Conservation (phyloP, 345 rosid genomes). For the Aquilaria yunnanensis region DNA sequence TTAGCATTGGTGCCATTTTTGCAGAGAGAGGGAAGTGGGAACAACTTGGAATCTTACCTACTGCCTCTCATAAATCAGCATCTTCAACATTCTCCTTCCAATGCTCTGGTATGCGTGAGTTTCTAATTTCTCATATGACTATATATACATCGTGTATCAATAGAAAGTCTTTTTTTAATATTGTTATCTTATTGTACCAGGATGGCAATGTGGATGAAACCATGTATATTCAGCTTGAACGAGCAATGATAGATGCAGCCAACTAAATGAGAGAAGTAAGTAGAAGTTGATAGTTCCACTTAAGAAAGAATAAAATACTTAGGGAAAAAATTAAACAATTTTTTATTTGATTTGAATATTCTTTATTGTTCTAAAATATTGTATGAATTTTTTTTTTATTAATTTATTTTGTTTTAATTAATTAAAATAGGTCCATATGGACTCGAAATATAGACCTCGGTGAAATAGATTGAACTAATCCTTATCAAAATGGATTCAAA, state of each 20-base stretch:
- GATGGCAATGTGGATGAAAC: slow-evolving; percentile 44
- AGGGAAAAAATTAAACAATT: no score
- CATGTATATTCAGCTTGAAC: slow-evolving; percentile 42
- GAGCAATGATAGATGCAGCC: slow-evolving; percentile 50
- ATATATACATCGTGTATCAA: not conserved
- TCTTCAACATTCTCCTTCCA: slow-evolving; percentile 38
- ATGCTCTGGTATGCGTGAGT: slow-evolving; percentile 44
- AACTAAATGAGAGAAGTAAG: slow-evolving; percentile 45
- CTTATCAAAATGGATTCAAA: no score
- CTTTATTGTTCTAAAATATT: no score
- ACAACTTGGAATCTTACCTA: slow-evolving; percentile 17
- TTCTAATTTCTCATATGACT: slow-evolving; percentile 9
- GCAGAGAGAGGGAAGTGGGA: slow-evolving; percentile 21
- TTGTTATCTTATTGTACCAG: slow-evolving; percentile 37
- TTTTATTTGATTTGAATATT: slow-evolving; percentile 16
- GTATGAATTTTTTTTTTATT: no score
- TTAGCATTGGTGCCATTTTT: slow-evolving; percentile 7
- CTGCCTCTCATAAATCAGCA: slow-evolving; percentile 19
- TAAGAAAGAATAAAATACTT: no score
- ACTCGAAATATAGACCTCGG: no score
- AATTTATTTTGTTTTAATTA: no score
- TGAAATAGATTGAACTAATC: no score
- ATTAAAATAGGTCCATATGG: no score
- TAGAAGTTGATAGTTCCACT: no score
- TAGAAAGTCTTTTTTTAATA: not conserved